Percentiles rank a stretch among this genome's conserved stretches.
phyloP scores from a whole-genome alignment of 192 early-diverging fungal genomes.

The Backusella liffmaniae region DNA sequence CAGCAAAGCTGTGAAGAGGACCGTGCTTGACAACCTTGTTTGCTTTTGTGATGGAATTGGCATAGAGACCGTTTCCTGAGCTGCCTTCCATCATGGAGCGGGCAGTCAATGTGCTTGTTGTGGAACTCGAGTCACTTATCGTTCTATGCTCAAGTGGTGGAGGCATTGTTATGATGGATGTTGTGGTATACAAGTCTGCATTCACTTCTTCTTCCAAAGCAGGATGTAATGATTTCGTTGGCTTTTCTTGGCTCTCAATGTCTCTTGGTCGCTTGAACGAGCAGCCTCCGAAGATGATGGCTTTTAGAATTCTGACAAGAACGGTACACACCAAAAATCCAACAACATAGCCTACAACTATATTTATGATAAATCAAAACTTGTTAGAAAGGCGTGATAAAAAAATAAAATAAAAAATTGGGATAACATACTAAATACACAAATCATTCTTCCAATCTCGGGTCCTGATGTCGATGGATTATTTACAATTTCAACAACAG shows the following conservation, averaged over 20 bases:
- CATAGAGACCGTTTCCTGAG: not conserved
- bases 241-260: not conserved
- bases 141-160: not conserved
- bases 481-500: conserved; percentile 11
- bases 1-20: not conserved
- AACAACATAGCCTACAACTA: conserved; percentile 4
- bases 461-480: not conserved
- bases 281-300: not conserved
- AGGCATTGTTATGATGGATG: not conserved
- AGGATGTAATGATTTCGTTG: not conserved
- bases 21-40: not conserved
- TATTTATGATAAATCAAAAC: not conserved
- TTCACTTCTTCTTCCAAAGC: not conserved
- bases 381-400: not conserved
- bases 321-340: not conserved
- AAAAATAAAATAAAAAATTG: not conserved
- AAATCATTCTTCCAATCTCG: conserved; percentile 1
- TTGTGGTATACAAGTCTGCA: not conserved
- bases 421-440: not conserved
- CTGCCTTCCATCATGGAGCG: not conserved
- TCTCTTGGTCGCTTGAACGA: not conserved
- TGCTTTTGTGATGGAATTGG: not conserved
- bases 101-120: not conserved
- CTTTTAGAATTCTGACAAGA: not conserved
- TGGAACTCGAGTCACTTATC: not conserved